Percentiles rank a stretch among this genome's conserved stretches.
Evolutionary conservation across 108 stramenopile genomes (phyloP).

Genomic region (Hondaea fermentalgiana): DNA sequence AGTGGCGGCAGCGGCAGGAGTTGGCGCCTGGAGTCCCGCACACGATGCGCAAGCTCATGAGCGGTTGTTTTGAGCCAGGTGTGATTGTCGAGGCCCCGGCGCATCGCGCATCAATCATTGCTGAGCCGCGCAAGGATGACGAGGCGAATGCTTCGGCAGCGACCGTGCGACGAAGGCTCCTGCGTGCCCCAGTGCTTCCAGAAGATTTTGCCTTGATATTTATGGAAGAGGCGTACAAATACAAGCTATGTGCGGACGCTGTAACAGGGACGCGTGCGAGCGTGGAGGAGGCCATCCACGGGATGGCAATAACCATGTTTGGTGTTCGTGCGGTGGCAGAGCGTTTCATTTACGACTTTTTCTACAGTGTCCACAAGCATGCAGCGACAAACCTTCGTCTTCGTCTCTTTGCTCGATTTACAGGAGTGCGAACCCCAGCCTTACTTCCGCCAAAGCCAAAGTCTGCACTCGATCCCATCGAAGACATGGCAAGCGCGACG

Average conservation of each 20-base stretch:
- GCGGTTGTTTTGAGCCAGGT: background rate
- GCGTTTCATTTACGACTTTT: background rate
- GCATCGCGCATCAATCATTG: background rate
- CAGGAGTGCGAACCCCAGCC: background rate
- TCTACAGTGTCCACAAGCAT: background rate
- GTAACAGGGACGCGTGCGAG: background rate
- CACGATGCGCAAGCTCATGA: background rate
- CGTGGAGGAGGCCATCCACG: background rate
- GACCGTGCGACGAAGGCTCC: background rate
- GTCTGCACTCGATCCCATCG: background rate
- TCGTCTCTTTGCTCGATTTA: background rate
- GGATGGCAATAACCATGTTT: background rate
- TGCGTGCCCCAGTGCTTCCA: background rate
- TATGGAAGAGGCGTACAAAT: background rate
- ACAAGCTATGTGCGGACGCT: background rate
- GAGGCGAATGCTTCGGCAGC: background rate
- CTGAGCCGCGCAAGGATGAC: background rate
- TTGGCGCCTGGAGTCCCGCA: background rate
- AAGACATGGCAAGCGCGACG: background rate
- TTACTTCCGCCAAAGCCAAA: background rate
- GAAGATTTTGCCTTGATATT: background rate
- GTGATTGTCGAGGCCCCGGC: background rate
- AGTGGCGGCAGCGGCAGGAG: background rate
- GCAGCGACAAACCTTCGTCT: background rate
- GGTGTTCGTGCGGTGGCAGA: background rate